phyloP scores from a whole-genome alignment of 495 filamentous ascomycete species.

The Rostrohypoxylon terebratum region DNA sequence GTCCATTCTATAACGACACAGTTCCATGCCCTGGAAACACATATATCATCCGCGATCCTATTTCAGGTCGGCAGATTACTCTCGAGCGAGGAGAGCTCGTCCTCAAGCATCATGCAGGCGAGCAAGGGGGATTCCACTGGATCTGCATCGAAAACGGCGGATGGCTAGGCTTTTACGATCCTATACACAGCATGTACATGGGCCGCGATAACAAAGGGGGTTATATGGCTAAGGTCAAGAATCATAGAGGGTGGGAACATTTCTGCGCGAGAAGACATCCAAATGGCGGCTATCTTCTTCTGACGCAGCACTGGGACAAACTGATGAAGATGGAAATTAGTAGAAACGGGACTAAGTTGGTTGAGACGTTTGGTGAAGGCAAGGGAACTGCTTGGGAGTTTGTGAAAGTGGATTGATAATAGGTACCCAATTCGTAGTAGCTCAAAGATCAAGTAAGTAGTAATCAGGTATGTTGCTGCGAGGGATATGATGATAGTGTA shows the following conservation, averaged over 20 bases:
- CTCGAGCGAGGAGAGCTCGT: conserved; percentile 49
- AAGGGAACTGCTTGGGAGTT: conserved; percentile 34
- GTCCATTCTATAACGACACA: background rate
- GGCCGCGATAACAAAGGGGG: conserved; percentile 41
- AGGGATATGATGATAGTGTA: too few relatives aligned
- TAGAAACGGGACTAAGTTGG: conserved; percentile 15
- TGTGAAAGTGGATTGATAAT: too few relatives aligned
- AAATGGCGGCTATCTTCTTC: conserved; percentile 28
- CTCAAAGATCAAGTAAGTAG: too few relatives aligned
- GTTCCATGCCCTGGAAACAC: conserved; percentile 44
- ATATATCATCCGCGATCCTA: conserved; percentile 49
- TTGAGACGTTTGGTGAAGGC: conserved; percentile 12
- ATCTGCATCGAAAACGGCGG: conserved; percentile 54
- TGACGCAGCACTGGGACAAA: background rate
- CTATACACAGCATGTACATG: conserved; percentile 45
- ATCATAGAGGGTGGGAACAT: conserved; percentile 18
- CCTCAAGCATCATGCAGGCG: conserved; percentile 44
- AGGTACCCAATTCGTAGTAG: too few relatives aligned
- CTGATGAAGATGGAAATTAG: conserved; percentile 23
- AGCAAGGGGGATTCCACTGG: conserved; percentile 54
- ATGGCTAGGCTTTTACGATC: conserved; percentile 57
- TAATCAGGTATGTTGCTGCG: too few relatives aligned
- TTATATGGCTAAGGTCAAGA: conserved; percentile 18
- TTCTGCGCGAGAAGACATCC: conserved; percentile 31
- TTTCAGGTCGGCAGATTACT: conserved; percentile 49